Evolutionary conservation across 2,329 filamentous ascomycete genomes (phyloP), one percentile per base, ranked within the genome.

Genomic region (Diplodia seriata): DNA sequence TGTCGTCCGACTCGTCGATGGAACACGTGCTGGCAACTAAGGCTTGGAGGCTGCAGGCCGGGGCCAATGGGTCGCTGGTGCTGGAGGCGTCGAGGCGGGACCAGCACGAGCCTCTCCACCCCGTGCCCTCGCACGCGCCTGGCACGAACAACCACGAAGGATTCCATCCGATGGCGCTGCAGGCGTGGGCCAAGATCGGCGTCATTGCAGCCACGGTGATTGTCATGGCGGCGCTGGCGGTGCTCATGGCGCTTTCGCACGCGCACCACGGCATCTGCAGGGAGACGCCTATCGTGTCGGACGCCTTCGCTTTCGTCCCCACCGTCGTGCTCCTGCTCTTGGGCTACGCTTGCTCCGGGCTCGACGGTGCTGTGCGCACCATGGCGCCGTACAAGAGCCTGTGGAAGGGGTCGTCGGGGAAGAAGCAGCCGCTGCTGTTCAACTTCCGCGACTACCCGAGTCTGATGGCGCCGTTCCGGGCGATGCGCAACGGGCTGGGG

Each of bases 301-400:
- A 67, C 9, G 65, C 54, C 8, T 62, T 68, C 33, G 55, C 66
- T 7, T 68, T 63, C n/a, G 36, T 54, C 1, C 56, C 66, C 0
- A 68, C 66, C 2, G 36, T 63, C 15, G 23, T 68, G 0, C 29
- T 68, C 2, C 43, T 68, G 15, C 33, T 68, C 11, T 8, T 68
- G 66, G 66, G 66, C 1, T 68, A 68, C 31, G 56, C 57, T 2
- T 62, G 47, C 7, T 62, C 56, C 1, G 66, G 66, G 2, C 49
- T 63, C 20, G 55, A 68, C 33, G 49, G 47, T 1, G 33, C 66
- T 18, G 50, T 68, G 7, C 49, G 56, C 11, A 43, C 33, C 20
- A 61, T 67, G 55, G 55, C 66, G 18, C 66, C 56, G 18, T 67
- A 67, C 55, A 61, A 54, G 47, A 62, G 47, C 23, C 20, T 67